These are phyloP conservation scores for Rosa multiflora DNA, from an alignment of 306 rosid genomes.

Conservation along the genomic window DNA sequence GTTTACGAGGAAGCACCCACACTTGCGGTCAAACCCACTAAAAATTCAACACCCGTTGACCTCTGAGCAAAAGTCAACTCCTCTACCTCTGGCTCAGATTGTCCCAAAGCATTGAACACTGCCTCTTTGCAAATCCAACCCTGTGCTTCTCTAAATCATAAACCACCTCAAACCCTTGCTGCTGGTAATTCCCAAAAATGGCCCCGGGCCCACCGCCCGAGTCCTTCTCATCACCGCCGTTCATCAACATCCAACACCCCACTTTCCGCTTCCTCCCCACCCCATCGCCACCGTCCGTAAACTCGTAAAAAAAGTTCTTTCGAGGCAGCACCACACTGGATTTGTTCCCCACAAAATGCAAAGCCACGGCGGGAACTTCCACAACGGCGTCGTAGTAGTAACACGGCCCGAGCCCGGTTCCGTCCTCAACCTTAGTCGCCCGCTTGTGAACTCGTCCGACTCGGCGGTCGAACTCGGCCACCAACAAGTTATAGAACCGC, in stretches of 20 bases:
- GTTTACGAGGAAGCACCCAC: background rate
- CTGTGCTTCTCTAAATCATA: constrained; percentile 73
- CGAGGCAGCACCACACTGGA: constrained; percentile 72
- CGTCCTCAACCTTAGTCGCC: constrained; percentile 59
- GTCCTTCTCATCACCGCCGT: constrained; percentile 87
- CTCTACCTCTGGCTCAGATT: constrained; percentile 39
- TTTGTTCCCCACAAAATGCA: constrained; percentile 65
- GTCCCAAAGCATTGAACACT: constrained; percentile 88
- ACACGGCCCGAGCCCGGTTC: constrained; percentile 80
- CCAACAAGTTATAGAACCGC: constrained; percentile 57
- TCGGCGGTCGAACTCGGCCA: constrained; percentile 63
- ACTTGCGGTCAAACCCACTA: background rate
- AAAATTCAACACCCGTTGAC: background rate
- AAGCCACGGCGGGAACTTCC: constrained; percentile 52
- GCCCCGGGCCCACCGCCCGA: constrained; percentile 83
- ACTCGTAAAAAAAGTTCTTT: constrained; percentile 75
- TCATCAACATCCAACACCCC: constrained; percentile 90
- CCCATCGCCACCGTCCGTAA: constrained; percentile 58
- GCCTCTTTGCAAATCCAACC: constrained; percentile 78
- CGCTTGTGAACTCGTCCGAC: constrained; percentile 55
- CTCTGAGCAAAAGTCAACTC: constrained; percentile 1
- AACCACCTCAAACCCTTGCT: constrained; percentile 85
- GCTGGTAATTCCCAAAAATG: constrained; percentile 86
- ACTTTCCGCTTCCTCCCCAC: constrained; percentile 43
- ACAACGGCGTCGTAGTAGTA: constrained; percentile 41